Evolutionary conservation across 2,329 filamentous ascomycete species (phyloP).

Genomic region (Capronia americana): DNA sequence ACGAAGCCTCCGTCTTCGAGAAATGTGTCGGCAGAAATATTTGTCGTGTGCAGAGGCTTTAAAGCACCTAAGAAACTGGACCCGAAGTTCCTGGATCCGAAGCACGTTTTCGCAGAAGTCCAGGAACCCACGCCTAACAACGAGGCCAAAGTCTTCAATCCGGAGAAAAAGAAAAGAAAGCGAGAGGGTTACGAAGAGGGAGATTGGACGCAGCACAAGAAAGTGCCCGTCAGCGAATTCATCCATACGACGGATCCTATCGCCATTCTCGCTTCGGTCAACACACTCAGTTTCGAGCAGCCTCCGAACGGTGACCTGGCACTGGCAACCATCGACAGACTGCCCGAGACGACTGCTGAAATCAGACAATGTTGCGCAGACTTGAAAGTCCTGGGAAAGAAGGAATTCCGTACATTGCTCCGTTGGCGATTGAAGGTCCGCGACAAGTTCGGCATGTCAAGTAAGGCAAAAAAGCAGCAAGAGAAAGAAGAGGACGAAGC

Average conservation of each 20-base stretch:
- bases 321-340: constrained; percentile 79
- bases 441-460: constrained; percentile 81
- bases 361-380: constrained; percentile 79
- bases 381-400: constrained; percentile 87
- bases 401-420: constrained; percentile 89
- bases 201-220: constrained; percentile 90
- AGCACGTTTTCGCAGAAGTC: constrained; percentile 91
- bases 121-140: constrained; percentile 86
- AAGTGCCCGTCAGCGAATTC: constrained; percentile 86
- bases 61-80: constrained; percentile 95
- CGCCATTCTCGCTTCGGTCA: constrained; percentile 83
- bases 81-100: constrained; percentile 87
- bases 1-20: constrained; percentile 95
- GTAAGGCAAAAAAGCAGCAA: constrained; percentile 51
- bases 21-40: constrained; percentile 97
- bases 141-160: constrained; percentile 97
- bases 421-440: constrained; percentile 89
- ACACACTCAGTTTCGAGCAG: constrained; percentile 83
- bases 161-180: constrained; percentile 96
- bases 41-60: constrained; percentile 93
- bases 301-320: constrained; percentile 82
- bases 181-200: constrained; percentile 97
- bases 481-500: constrained; percentile 46
- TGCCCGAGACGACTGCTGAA: constrained; percentile 85
- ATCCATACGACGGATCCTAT: constrained; percentile 94